Evolutionary conservation across 2,329 filamentous ascomycete genomes (phyloP).

Genomic region (Fusarium sp.): DNA sequence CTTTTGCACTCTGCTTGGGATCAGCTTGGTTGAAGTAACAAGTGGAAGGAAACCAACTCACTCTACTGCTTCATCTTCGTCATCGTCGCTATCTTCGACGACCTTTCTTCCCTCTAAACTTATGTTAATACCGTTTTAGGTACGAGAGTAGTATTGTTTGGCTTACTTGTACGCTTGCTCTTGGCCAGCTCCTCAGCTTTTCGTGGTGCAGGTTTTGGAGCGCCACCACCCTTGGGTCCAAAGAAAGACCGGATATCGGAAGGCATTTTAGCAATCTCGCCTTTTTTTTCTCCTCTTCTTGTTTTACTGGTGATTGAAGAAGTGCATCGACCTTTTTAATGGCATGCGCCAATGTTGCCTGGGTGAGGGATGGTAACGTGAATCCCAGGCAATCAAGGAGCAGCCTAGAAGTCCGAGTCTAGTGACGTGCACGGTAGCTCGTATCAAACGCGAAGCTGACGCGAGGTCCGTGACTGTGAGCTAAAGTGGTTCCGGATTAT

Average conservation of each 20-base stretch:
- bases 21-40: slow-evolving; percentile 17
- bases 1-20: slow-evolving; percentile 58
- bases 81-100: slow-evolving; percentile 82
- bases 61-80: slow-evolving; percentile 67
- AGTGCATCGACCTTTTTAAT: slow-evolving; percentile 29
- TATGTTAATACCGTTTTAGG: slow-evolving; percentile 23
- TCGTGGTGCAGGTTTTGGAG: slow-evolving; percentile 57
- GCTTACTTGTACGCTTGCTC: slow-evolving; percentile 56
- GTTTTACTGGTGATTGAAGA: not conserved
- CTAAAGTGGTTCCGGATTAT: slow-evolving; percentile 42
- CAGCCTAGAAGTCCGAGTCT: slow-evolving; percentile 41
- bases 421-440: slow-evolving; percentile 47
- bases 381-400: slow-evolving; percentile 35
- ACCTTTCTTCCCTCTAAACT: slow-evolving; percentile 68
- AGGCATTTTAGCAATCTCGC: slow-evolving; percentile 61
- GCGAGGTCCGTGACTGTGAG: slow-evolving; percentile 52
- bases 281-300: not conserved
- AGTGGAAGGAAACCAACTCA: slow-evolving; percentile 47
- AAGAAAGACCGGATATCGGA: slow-evolving; percentile 93
- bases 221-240: slow-evolving; percentile 72
- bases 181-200: slow-evolving; percentile 56
- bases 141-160: not conserved
- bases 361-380: slow-evolving; percentile 18
- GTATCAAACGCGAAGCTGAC: slow-evolving; percentile 54
- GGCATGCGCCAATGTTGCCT: slow-evolving; percentile 37